Evolutionary conservation across 2,329 filamentous ascomycete species (phyloP).

Genomic region (Furcasterigmium furcatum): DNA sequence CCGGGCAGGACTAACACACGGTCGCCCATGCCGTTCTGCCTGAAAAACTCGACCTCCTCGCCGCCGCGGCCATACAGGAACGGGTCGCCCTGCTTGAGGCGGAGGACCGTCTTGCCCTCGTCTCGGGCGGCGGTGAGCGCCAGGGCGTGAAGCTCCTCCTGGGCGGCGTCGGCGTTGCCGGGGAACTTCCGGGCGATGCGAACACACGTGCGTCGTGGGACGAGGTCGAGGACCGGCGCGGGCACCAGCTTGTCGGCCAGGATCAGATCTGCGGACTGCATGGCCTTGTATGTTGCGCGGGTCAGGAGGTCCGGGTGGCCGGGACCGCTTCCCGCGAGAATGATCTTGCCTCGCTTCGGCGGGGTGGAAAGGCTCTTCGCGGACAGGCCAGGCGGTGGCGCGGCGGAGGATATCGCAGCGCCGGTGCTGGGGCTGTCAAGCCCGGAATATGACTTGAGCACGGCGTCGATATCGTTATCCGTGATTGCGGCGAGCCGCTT

Average conservation of each 20-base stretch:
- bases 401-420: conserved; percentile 7
- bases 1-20: conserved; percentile 74
- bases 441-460: conserved; percentile 69
- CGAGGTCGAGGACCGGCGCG: conserved; percentile 78
- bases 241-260: conserved; percentile 86
- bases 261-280: conserved; percentile 71
- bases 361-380: too few species aligned
- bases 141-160: conserved; percentile 80
- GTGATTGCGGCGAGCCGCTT: conserved; percentile 75
- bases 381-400: conserved; percentile 14
- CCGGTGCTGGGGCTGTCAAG: not conserved
- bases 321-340: conserved; percentile 88
- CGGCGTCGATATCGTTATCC: conserved; percentile 72
- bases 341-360: conserved; percentile 61
- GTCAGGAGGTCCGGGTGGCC: conserved; percentile 92
- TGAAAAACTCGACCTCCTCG: conserved; percentile 87
- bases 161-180: conserved; percentile 90
- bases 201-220: conserved; percentile 84
- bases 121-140: conserved; percentile 62
- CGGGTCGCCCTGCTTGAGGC: conserved; percentile 94
- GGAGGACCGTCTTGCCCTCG: conserved; percentile 74
- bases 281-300: conserved; percentile 73
- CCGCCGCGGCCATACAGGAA: conserved; percentile 95
- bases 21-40: conserved; percentile 63
- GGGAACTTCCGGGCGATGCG: conserved; percentile 97